phyloP scores from a whole-genome alignment of 139 green algal genomes.

The Raphidocelis subcapitata region DNA sequence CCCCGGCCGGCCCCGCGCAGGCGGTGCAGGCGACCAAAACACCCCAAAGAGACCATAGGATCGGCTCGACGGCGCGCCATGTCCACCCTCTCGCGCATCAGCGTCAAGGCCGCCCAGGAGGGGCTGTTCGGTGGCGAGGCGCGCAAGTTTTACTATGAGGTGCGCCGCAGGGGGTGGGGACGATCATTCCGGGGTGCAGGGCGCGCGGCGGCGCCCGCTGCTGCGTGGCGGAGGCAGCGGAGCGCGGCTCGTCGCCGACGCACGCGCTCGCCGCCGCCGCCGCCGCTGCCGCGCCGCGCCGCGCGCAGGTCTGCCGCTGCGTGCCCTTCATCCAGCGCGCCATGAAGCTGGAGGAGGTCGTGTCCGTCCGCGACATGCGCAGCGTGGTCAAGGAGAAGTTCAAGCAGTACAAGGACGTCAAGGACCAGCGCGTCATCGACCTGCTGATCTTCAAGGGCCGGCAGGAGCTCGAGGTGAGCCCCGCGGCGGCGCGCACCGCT shows the following conservation, averaged over 20 bases:
- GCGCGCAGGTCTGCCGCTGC: slow-evolving; percentile 57
- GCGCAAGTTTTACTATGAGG: slow-evolving; percentile 46
- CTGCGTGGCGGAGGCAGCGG: neutral
- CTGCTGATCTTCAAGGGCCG: slow-evolving; percentile 85
- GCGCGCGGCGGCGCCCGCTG: neutral
- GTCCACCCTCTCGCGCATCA: too few species aligned
- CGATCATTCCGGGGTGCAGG: neutral
- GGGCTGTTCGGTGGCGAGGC: slow-evolving; percentile 39
- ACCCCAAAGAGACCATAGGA: too few species aligned
- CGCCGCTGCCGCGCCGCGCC: neutral
- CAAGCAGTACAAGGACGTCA: slow-evolving; percentile 50
- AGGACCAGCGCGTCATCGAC: slow-evolving; percentile 64
- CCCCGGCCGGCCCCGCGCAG: too few species aligned
- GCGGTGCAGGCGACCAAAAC: too few species aligned
- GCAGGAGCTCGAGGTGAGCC: slow-evolving; percentile 80
- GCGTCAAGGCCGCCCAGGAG: slow-evolving; percentile 2
- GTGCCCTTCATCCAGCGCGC: slow-evolving; percentile 55
- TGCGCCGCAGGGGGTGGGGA: slow-evolving; percentile 4
- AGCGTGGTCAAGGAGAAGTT: slow-evolving; percentile 52
- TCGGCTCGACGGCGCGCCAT: too few species aligned
- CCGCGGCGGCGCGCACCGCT: too few species aligned
- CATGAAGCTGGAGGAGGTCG: slow-evolving; percentile 52
- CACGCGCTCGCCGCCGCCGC: too few species aligned
- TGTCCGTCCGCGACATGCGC: slow-evolving; percentile 43
- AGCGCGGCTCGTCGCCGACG: neutral